Base-by-base conservation (phyloP, 352 stramenopile genomes). In the Phytophthora tentaculata region DNA sequence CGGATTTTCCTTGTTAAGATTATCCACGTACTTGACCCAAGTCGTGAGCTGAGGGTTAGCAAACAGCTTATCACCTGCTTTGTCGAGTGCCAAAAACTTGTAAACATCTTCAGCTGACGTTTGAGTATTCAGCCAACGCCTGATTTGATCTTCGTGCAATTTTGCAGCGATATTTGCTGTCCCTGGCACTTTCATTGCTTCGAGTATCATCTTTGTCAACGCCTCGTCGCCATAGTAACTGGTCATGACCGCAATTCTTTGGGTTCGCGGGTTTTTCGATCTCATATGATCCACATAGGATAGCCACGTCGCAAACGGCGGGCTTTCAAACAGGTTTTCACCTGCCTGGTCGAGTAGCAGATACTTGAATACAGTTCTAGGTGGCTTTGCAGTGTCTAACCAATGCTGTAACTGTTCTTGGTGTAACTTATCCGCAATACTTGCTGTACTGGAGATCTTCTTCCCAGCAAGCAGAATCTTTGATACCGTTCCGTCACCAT, bases 21-120 rank as follows among this genome's bases (percentile, higher is more conserved):
- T 28, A n/a, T 61, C 39, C n/a, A 61, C 19, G 22, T 67, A 67
- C 20, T 54, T 61, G 28, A 37, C 28, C 28, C 39, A 49, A 7
- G 28, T 2, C 10, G 12, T 29, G 29, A 60, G 51, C 19, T 55
- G 32, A 5, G 50, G 39, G 28, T 10, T 41, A 23, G 17, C 17
- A 26, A 39, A 37, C 2, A n/a, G 5, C 9, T 24, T 41, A 10
- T 55, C 24, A 17, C 24, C 23, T 16, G 14, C 26, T 10, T 55
- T 41, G 28, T 41, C 3, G 16, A 55, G 48, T 1, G 32, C 1
- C 35, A 37, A 37, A 2, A 48, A 22, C 10, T 29, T 7, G 28
- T 29, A 56, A 3, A 23, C 28, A 43, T 43, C 35, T 43, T 8
- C 35, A 43, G 35, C 2, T 1, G 13, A n/a, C 35, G 17, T 43